These are phyloP conservation scores for Naganishia albida DNA, from an alignment of 1,284 basidiomycete genomes.

Conservation along the genomic window DNA sequence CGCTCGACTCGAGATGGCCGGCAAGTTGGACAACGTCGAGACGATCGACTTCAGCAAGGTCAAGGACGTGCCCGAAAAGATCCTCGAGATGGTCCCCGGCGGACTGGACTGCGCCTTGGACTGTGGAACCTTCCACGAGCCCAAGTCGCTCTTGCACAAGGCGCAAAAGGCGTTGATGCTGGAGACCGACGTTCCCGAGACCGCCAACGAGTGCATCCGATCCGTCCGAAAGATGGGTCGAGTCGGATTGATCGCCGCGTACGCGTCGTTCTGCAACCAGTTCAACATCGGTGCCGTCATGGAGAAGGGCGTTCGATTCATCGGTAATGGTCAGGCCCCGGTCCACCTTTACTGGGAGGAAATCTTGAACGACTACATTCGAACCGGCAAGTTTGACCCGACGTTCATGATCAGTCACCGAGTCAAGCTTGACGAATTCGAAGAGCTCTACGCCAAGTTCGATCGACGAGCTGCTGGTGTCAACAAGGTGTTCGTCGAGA, in stretches of 20 bases:
- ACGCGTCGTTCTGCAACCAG: conserved; percentile 63
- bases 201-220: conserved; percentile 62
- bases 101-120: conserved; percentile 60
- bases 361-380: conserved; percentile 62
- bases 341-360: conserved; percentile 74
- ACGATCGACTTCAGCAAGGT: conserved; percentile 65
- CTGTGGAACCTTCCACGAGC: conserved; percentile 65
- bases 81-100: conserved; percentile 65
- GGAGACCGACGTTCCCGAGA: conserved; percentile 74
- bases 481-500: conserved; percentile 67
- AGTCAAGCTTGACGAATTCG: conserved; percentile 63
- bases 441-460: conserved; percentile 58
- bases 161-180: conserved; percentile 67
- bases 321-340: conserved; percentile 72
- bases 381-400: conserved; percentile 69
- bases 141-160: conserved; percentile 33
- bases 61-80: conserved; percentile 61
- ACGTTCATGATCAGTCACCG: conserved; percentile 65
- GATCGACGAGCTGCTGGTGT: conserved; percentile 64
- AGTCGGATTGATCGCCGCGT: conserved; percentile 65
- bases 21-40: conserved; percentile 56
- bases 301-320: conserved; percentile 71
- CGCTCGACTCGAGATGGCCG: conserved; percentile 65
- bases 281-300: conserved; percentile 75
- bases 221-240: conserved; percentile 67